Base-by-base conservation (phyloP, 371 early-diverging fungal species). In the Mucor sp. region DNA sequence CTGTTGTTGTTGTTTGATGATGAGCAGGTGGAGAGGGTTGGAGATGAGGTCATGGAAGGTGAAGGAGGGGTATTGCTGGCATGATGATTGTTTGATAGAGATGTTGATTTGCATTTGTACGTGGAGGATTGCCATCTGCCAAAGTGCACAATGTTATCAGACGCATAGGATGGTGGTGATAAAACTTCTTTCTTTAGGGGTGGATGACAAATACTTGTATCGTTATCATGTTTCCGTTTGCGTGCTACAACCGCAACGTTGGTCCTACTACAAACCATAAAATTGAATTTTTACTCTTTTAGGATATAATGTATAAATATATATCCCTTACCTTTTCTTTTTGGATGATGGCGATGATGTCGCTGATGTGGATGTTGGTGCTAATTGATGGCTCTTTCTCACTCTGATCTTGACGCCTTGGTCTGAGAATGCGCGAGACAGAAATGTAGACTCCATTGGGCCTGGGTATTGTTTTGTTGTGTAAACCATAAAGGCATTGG, bases 391-490 rank as follows among this genome's bases (percentile, higher is more conserved):
- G 30, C 77, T 76, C 72, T 81, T 83, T 2, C 81, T 70, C 12
- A 83, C 79, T 19, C 83, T 65, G 66, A 83, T 80, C 30, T 80
- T 77, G 0, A 81, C 78, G 30, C 84, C 81, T 75, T 83, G 84
- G 58, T 83, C 81, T 21, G 76, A 79, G 64, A 83, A 81, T 37
- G 78, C 76, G 6, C 80, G 67, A 44, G 84, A 80, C 32, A 83
- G 62, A 62, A 83, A 83, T 7, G 84, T 83, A 25, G 78, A 71
- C 62, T 83, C 81, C 64, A 89, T 85, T 88, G 96, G 93, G 9
- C 98, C 97, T 1, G 97, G 96, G 66, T 95, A 98, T 60, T 87
- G 89, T 75, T 97, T 97, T 23, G 95, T 90, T 37, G 92, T 85
- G 71, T 90, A 95, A 2, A 95, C 97, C n/a, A 84, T 89, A 67